Base-by-base conservation (phyloP, 2,329 filamentous ascomycete genomes). In the Aspergillus carbonarius region DNA sequence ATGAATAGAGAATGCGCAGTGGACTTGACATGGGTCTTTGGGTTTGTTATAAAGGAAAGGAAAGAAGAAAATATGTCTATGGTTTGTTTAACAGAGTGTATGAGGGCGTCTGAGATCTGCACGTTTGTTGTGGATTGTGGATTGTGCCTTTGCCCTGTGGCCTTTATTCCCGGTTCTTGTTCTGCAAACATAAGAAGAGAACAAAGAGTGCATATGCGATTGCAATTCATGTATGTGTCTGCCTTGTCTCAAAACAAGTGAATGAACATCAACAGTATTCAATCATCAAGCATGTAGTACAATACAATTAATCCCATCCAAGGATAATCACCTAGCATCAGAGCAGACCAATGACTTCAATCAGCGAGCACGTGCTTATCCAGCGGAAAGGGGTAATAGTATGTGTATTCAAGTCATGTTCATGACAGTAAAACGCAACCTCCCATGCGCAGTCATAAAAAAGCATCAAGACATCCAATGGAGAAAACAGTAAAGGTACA, bases 391-490 rank as follows among this genome's bases (percentile, higher is more conserved):
- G 51, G 51, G 51, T 42, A 53, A 44, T 54, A 42, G 25, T 54
- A 42, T 42, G 30, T 40, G 51, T 44, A 39, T 44, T 54, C 37
- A 30, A 55, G 40, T 53, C 52, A 54, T 49, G 32, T 54, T 13
- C 34, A 58, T 58, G 50, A 59, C 25, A 57, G 35, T 47, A 53
- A 48, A 47, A 40, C 42, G 34, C 56, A 54, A 54, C 51, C 55
- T 50, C 48, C 47, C n/a, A 57, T 52, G 52, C 55, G 59, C 59
- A 42, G 55, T 61, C 55, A 56, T 61, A 47, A 60, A 47, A 32
- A 55, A 60, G 46, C 61, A 61, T 61, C 42, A 63, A 50, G 57
- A 60, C 59, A 60, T 63, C 54, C 59, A 59, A 55, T 61, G 46
- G 35, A 52, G 47, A 57, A 54, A 46, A 54, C 54, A 46, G 39